Evolutionary conservation across 495 filamentous ascomycete genomes (phyloP), one percentile per base, ranked within the genome.

Genomic region (Aspergillus homomorphus): DNA sequence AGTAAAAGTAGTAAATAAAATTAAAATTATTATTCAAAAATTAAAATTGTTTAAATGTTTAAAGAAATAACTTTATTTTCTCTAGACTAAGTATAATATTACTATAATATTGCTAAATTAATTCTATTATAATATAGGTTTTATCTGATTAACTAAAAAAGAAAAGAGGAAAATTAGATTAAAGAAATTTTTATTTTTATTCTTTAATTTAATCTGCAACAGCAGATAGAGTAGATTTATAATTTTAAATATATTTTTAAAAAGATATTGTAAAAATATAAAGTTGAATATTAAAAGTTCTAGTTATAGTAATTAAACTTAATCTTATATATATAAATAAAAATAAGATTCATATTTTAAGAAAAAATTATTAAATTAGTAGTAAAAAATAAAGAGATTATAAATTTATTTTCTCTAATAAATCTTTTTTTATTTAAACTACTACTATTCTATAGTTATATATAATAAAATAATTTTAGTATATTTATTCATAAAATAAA

Each of bases 161-260:
- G n/a, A n/a, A n/a, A n/a, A n/a, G n/a, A n/a, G n/a, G n/a, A n/a
- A n/a, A 22, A 49, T 49, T 49, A 22, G 24, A 49, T 49, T 22
- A 24, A 26, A 49, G 24, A 14, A 23, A 49, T 49, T 16, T 49
- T 9, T 49, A 49, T 23, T 26, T 23, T 22, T 49, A 6, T 26
- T 49, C 4, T 22, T 8, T 49, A 49, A 1, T 49, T 49, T 23
- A 24, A 14, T 49, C 24, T 23, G 14, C 24, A 22, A 22, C 24
- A 49, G 24, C 12, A 10, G 24, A 49, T 22, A 49, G 16, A 49
- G 24, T 49, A 50, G 16, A 28, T 28, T 50, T 50, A 50, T 50
- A 50, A 28, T 28, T n/a, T 28, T 28, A n/a, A 28, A 50, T n/a
- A 28, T 23, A 16, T 22, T 28, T 50, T 50, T 23, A 28, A 50